Evolutionary conservation across 768 basidiomycete genomes (phyloP).

Genomic region (Rhizopogon sp.): DNA sequence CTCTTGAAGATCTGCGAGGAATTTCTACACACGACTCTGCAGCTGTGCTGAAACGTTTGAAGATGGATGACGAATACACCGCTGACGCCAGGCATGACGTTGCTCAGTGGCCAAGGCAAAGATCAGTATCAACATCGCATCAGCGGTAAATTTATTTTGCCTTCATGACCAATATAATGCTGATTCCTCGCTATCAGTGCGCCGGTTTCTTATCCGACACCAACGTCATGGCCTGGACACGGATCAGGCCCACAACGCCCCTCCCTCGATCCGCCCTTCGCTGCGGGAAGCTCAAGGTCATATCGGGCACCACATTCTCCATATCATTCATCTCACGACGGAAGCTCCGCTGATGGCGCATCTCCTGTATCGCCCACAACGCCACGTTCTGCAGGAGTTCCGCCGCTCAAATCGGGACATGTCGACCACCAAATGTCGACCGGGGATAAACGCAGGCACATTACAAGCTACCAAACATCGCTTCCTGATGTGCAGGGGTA

Average conservation of each 20-base stretch:
- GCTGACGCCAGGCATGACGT: constrained; percentile 17
- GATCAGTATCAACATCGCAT: constrained; percentile 38
- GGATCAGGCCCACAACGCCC: constrained; percentile 8
- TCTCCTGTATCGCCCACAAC: constrained; percentile 55
- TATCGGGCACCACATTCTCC: constrained; percentile 14
- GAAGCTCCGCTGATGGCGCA: constrained; percentile 42
- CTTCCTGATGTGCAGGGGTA: constrained; percentile 10
- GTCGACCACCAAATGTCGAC: constrained; percentile 11
- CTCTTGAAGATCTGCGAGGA: constrained; percentile 59
- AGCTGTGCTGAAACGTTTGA: constrained; percentile 61
- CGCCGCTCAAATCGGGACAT: constrained; percentile 13
- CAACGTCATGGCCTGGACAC: constrained; percentile 21
- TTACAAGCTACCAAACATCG: constrained; percentile 1
- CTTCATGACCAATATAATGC: constrained; percentile 5
- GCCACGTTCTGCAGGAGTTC: constrained; percentile 37
- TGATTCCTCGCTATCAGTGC: constrained; percentile 9
- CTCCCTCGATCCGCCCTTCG: constrained; percentile 5
- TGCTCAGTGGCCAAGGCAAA: constrained; percentile 35
- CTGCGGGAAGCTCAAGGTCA: constrained; percentile 8
- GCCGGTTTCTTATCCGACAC: constrained; percentile 12
- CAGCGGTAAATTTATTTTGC: constrained; percentile 17
- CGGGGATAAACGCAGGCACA: constrained; percentile 4
- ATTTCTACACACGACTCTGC: constrained; percentile 50
- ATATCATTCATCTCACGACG: constrained; percentile 36
- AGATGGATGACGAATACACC: constrained; percentile 41